Conservation (phyloP, 2,329 filamentous ascomycete genomes). For the Chalara sp. region DNA sequence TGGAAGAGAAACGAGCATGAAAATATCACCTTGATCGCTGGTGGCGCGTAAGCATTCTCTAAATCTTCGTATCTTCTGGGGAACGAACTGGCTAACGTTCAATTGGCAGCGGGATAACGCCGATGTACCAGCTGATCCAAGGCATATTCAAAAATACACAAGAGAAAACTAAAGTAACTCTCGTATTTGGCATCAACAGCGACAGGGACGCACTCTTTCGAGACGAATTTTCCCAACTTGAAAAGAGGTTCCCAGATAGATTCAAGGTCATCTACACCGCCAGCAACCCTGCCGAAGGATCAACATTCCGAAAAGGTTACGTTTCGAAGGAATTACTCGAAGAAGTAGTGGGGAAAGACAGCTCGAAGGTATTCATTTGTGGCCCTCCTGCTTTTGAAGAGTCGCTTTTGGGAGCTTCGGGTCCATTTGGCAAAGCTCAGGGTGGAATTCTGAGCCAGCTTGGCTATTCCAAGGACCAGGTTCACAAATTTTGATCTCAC, state of each 20-base stretch:
- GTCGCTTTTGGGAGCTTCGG: constrained; percentile 35
- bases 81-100: no score
- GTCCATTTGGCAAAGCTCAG: constrained; percentile 32
- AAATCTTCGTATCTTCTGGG: no score
- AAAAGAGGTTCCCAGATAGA: constrained; percentile 42
- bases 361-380: constrained; percentile 58
- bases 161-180: constrained; percentile 55
- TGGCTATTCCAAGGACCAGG: neutral
- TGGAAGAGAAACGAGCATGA: constrained; percentile 42
- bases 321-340: constrained; percentile 50
- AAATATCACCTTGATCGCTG: constrained; percentile 59
- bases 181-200: constrained; percentile 61
- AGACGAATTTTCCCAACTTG: constrained; percentile 46
- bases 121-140: constrained; percentile 57
- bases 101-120: constrained; percentile 51
- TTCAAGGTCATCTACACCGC: constrained; percentile 54
- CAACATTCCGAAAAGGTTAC: constrained; percentile 44
- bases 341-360: constrained; percentile 38
- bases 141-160: constrained; percentile 55
- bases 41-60: constrained; percentile 38
- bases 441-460: neutral
- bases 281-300: constrained; percentile 37
- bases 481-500: neutral
- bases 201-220: constrained; percentile 55
- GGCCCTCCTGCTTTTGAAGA: constrained; percentile 63